Evolutionary conservation across 257 asterid species (phyloP).

Genomic region (Gentiana dahurica): DNA sequence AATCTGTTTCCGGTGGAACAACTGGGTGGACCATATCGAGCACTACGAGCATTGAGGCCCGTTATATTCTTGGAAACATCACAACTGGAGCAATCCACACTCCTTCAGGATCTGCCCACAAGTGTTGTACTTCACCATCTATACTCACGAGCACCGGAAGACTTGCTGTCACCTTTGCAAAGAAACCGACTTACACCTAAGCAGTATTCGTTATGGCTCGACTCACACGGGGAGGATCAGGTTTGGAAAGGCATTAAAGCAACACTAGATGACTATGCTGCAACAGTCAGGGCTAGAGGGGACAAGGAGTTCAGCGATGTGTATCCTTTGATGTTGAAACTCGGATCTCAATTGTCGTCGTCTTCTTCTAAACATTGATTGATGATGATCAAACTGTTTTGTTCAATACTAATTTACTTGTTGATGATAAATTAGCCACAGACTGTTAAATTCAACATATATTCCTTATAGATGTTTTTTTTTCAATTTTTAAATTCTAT

Average conservation of each 20-base stretch:
- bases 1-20: slow-evolving; percentile 92
- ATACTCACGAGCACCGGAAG: slow-evolving; percentile 85
- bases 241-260: slow-evolving; percentile 92
- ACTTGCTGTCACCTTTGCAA: slow-evolving; percentile 82
- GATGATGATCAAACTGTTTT: no score
- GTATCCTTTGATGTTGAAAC: slow-evolving; percentile 68
- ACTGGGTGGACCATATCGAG: slow-evolving; percentile 87
- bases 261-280: slow-evolving; percentile 83
- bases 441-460: no score
- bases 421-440: no score
- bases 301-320: slow-evolving; percentile 91
- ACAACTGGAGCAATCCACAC: slow-evolving; percentile 73
- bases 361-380: slow-evolving; percentile 21
- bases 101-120: slow-evolving; percentile 79
- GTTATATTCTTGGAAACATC: slow-evolving; percentile 85
- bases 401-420: no score
- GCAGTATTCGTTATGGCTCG: slow-evolving; percentile 92
- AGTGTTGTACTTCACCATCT: slow-evolving; percentile 88
- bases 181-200: slow-evolving; percentile 73
- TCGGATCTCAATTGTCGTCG: slow-evolving; percentile 50
- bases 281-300: slow-evolving; percentile 60
- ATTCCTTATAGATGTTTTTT: no score
- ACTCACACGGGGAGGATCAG: slow-evolving; percentile 94
- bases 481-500: no score
- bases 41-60: slow-evolving; percentile 92